phyloP scores from a whole-genome alignment of 495 filamentous ascomycete genomes.

The Aspergillus steynii region DNA sequence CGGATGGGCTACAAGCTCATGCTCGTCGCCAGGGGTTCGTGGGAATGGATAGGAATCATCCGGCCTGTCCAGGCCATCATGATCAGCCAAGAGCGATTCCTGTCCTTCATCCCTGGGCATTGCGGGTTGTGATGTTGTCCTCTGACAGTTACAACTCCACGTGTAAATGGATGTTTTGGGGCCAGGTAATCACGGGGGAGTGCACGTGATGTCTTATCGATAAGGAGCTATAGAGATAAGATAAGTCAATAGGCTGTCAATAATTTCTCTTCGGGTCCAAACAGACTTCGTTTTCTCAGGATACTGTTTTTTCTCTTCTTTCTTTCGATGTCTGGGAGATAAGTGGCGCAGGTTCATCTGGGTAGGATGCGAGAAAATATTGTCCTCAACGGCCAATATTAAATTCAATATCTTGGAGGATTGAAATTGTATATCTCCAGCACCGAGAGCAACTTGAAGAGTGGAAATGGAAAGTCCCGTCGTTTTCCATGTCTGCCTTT shows the following conservation, averaged over 20 bases:
- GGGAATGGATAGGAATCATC: conserved; percentile 26
- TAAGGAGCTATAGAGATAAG: conserved; percentile 14
- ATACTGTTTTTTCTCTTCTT: neutral
- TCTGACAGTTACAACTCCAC: conserved; percentile 4
- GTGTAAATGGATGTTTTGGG: conserved; percentile 15
- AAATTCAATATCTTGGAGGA: too few species aligned
- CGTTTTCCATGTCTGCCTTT: neutral
- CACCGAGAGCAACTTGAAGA: too few species aligned
- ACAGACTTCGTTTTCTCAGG: too few species aligned
- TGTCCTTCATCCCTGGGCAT: conserved; percentile 47
- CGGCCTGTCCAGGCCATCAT: conserved; percentile 27
- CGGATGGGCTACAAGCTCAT: conserved; percentile 29
- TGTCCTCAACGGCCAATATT: too few species aligned
- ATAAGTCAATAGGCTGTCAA: conserved; percentile 1
- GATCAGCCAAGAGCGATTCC: conserved; percentile 31
- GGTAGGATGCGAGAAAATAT: too few species aligned
- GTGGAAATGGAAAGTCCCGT: too few species aligned
- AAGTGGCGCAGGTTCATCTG: too few species aligned
- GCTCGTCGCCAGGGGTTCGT: conserved; percentile 17
- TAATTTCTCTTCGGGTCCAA: neutral
- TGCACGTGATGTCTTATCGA: conserved; percentile 25
- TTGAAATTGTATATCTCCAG: too few species aligned
- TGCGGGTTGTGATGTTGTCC: conserved; percentile 29
- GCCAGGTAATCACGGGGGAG: conserved; percentile 19
- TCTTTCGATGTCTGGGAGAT: too few species aligned